A percentile compares a stretch with the other conserved stretches of the same genome.
Conservation (phyloP, 2,329 filamentous ascomycete species). For the Hypoxylon sp. region DNA sequence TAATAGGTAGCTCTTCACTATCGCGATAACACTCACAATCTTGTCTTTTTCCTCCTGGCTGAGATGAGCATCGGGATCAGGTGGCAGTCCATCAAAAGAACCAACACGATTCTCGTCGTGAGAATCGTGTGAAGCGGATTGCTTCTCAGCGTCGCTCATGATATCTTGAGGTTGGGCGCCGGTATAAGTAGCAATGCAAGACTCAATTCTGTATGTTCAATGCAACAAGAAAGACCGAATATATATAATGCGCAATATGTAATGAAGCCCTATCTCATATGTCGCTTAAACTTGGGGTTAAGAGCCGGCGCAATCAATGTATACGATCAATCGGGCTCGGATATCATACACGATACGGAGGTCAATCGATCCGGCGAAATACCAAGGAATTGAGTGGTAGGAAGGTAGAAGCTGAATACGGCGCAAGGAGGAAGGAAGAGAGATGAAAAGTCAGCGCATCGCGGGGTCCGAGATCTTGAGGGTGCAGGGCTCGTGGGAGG, state of each 20-base stretch:
- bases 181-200: neutral
- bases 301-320: conserved; percentile 5
- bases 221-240: neutral
- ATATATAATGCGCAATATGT: conserved; percentile 17
- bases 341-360: conserved; percentile 8
- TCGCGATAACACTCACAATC: conserved; percentile 61
- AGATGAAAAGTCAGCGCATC: conserved; percentile 24
- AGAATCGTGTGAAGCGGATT: conserved; percentile 46
- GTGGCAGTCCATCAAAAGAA: conserved; percentile 44
- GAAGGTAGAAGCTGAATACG: conserved; percentile 19
- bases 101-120: conserved; percentile 38
- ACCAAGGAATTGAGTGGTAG: neutral
- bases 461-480: conserved; percentile 21
- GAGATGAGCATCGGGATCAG: conserved; percentile 71
- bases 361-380: conserved; percentile 4
- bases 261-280: conserved; percentile 5
- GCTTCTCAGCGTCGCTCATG: conserved; percentile 54
- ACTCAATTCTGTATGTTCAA: neutral
- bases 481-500: conserved; percentile 15
- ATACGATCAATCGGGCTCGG: conserved; percentile 14
- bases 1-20: neutral
- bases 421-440: conserved; percentile 15
- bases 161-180: conserved; percentile 8
- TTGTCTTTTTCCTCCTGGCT: conserved; percentile 68
- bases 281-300: neutral